Conservation (phyloP, 805 yeast species). For the Jamesozyma rosinii region DNA sequence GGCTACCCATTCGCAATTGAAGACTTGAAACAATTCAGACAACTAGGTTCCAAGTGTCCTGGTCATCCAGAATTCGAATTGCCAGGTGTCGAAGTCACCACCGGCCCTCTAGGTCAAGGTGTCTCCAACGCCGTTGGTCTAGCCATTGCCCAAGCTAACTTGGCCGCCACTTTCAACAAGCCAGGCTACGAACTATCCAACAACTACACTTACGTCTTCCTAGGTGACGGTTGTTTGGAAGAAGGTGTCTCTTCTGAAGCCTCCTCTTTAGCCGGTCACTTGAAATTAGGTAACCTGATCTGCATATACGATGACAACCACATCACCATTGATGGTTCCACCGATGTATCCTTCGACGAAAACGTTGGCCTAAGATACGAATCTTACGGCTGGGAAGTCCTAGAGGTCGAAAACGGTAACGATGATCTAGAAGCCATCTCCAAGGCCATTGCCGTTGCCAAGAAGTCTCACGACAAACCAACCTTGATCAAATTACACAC, state of each 20-base stretch:
- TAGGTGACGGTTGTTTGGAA: constrained; percentile 97
- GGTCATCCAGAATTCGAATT: constrained; percentile 95
- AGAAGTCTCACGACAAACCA: constrained; percentile 71
- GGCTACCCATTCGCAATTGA: constrained; percentile 77
- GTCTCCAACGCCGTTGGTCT: constrained; percentile 90
- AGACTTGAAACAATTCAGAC: constrained; percentile 86
- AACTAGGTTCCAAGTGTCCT: constrained; percentile 82
- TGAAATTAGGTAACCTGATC: constrained; percentile 85
- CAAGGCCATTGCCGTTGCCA: constrained; percentile 72
- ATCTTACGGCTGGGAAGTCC: constrained; percentile 90
- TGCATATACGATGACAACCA: constrained; percentile 95
- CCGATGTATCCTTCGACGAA: constrained; percentile 85
- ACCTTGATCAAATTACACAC: constrained; percentile 81
- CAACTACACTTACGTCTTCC: constrained; percentile 65
- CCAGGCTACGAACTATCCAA: constrained; percentile 67
- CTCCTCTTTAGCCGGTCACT: constrained; percentile 89
- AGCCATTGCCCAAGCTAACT: constrained; percentile 87
- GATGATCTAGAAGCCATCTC: constrained; percentile 61
- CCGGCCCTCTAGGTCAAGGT: constrained; percentile 99
- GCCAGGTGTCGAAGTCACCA: constrained; percentile 93
- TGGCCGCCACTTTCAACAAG: constrained; percentile 89
- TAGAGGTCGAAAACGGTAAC: constrained; percentile 74
- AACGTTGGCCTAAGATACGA: constrained; percentile 76
- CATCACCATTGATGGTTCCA: constrained; percentile 93
- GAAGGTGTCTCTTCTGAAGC: constrained; percentile 97